Base-by-base conservation (phyloP, 805 yeast species). In the Cyberlindnera samutprakarnensis region DNA sequence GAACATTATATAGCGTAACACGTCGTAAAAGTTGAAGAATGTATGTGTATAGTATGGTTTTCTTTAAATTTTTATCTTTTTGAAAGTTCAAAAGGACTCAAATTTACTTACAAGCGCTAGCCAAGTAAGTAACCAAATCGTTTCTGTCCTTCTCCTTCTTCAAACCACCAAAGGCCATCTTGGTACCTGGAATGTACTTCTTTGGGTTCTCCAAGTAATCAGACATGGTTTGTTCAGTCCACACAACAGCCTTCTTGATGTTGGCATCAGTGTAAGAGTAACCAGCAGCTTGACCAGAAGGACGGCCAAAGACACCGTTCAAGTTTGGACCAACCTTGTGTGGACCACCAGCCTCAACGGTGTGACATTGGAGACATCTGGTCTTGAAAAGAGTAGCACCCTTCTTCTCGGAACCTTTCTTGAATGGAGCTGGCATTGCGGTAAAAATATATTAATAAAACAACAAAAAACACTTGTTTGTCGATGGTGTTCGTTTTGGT, bases 141-240 rank as follows among this genome's bases (percentile, higher is more conserved):
- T 85, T 84, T 80, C 97, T 86, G 75, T 92, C 98, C 81, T 87
- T 90, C 47, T 87, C 80, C 78, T 92, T 92, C 88, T 92, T 92
- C 68, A 92, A 78, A 72, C 98, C 98, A 71, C 96, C 98, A 57
- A 90, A 92, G 47, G 98, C 97, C 98, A 92, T 92, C 83, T 92
- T 92, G 73, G 97, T 92, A 67, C 98, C 98, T 62, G 98, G 98
- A 53, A 92, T 87, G 75, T 87, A 92, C 74, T 92, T 92, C 94
- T 92, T 92, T 72, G 98, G 98, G 84, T 92, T 92, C 70, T 83
- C 94, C 67, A 92, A 78, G 81, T 92, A 92, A 65, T 84, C 95
- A 53, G 81, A 73, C 82, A 92, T 75, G 64, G 86, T 75, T 61
- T 87, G 87, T 58, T 78, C 87, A 48, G 57, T 52, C 98, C 98